Base-by-base conservation (phyloP, 805 yeast species). In the Saturnispora galanensis region DNA sequence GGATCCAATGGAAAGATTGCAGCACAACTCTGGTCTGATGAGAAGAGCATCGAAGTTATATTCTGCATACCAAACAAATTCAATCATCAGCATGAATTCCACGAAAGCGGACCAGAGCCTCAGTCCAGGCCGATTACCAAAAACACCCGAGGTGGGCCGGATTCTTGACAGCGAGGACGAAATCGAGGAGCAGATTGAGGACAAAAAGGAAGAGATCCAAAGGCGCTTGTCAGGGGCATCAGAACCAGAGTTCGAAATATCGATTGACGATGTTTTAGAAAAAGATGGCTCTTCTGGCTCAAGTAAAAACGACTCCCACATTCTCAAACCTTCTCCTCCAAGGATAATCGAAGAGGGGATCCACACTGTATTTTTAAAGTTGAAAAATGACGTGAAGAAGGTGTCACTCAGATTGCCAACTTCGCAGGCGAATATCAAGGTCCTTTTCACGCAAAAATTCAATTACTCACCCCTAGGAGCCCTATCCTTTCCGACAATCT, bases 11-110 rank as follows among this genome's bases (percentile, higher is more conserved):
- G 69, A 79, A 0, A 85, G 84, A 52, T 68, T 90, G 9, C 96
- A 90, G 56, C 79, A 81, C 38, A 86, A 89, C 3, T 85, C 84
- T 39, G 82, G 85, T 3, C 67, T 93, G 30, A 94, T 83, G 66
- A 74, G 99, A 52, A 74, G 96, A 49, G 99, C 97, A 0, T 89
- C 97, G 0, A 82, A 90, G 53, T 69, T 98, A 45, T 90, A 83
- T 58, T 87, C 96, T 5, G 96, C 97, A 0, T 90, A 89, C 49
- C 97, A 90, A 56, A 58, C 61, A 0, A 51, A 57, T 12, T 57
- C 59, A 39, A 59, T 59, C 4, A 48, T 58, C 4, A 58, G 60
- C 5, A 58, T 60, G 63, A 41, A 50, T 18, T 41, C 50, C 11
- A 46, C 54, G 1, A 41, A 10, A 29, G 31, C 46, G 26, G 45